These are phyloP conservation scores for Komagataella pastoris DNA, from an alignment of 805 yeast species.

Conservation along the genomic window DNA sequence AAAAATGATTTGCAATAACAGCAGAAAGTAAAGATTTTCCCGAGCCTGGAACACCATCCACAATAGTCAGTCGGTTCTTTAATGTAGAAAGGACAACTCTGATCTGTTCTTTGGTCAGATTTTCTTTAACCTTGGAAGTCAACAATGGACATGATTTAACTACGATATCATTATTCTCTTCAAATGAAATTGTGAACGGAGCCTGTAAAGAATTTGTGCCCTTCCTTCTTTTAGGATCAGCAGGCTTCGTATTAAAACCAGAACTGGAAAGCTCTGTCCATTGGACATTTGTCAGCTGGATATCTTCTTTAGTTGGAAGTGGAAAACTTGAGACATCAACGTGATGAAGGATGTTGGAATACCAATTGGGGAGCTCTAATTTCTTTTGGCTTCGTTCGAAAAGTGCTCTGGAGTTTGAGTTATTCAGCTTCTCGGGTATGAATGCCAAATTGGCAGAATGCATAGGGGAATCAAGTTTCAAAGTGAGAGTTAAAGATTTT, in stretches of 20 bases:
- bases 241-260: neutral
- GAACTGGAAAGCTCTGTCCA: neutral
- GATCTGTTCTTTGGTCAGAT: slow-evolving; percentile 7
- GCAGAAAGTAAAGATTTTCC: slow-evolving; percentile 20
- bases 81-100: slow-evolving; percentile 13
- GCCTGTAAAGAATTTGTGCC: neutral
- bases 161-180: no score
- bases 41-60: slow-evolving; percentile 10
- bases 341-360: neutral
- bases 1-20: slow-evolving; percentile 9
- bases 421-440: neutral
- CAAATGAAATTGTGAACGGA: neutral
- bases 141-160: neutral
- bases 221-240: neutral
- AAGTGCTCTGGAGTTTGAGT: neutral
- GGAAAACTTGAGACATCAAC: neutral
- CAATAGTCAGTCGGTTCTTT: slow-evolving; percentile 6
- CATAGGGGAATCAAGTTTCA: neutral
- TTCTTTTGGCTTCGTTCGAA: neutral
- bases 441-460: neutral
- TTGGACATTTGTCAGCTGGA: neutral
- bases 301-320: neutral
- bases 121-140: neutral
- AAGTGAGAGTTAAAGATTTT: neutral
- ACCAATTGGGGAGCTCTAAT: neutral